A percentile compares a stretch with the other conserved stretches of the same genome.
These are phyloP conservation scores for Lactifluus rugatus DNA, from an alignment of 768 basidiomycete species.

Conservation along the genomic window DNA sequence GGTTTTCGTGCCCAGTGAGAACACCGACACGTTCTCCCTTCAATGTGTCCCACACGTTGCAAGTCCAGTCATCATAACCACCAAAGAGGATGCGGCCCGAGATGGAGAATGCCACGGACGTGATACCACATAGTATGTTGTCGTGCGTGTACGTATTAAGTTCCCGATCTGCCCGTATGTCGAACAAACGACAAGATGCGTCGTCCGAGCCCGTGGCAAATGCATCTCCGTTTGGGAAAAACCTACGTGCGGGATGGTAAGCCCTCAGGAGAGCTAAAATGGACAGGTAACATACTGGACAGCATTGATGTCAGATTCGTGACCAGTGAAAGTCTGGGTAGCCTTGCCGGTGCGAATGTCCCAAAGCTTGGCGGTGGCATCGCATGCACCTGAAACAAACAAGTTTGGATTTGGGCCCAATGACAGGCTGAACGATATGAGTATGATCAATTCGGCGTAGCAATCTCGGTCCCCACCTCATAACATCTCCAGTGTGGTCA, in stretches of 20 bases:
- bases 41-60: conserved; percentile 99
- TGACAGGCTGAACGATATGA: conserved; percentile 55
- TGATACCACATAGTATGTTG: conserved; percentile 98
- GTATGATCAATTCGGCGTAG: background rate
- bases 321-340: conserved; percentile 96
- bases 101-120: conserved; percentile 96
- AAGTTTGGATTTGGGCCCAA: conserved; percentile 89
- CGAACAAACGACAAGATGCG: conserved; percentile 95
- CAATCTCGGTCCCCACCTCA: conserved; percentile 58
- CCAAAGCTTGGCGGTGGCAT: conserved; percentile 98
- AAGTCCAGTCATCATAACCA: conserved; percentile 99
- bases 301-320: conserved; percentile 98
- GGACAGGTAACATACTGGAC: conserved; percentile 63
- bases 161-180: conserved; percentile 96
- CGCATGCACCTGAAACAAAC: conserved; percentile 98
- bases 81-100: conserved; percentile 97
- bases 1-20: conserved; percentile 94
- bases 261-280: background rate
- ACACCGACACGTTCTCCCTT: conserved; percentile 98
- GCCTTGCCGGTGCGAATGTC: conserved; percentile 97
- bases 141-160: conserved; percentile 96
- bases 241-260: conserved; percentile 40
- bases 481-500: conserved; percentile 98
- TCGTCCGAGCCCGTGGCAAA: conserved; percentile 99
- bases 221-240: conserved; percentile 99